These are phyloP conservation scores for Artemisia argyi DNA, from an alignment of 129 eudicot species.

Conservation along the genomic window DNA sequence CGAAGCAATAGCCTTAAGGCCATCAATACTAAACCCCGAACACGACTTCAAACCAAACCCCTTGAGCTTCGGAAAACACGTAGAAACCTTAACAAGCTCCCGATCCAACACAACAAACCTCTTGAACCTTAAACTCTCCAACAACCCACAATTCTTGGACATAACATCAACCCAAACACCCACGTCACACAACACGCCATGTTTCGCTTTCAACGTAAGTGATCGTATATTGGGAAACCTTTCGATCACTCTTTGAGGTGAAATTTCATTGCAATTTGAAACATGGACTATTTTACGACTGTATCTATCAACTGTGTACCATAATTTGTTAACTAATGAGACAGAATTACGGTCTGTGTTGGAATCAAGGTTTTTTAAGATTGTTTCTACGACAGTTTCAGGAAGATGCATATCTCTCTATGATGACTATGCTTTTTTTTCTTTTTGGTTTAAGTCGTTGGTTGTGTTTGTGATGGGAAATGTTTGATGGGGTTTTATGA, in stretches of 20 bases:
- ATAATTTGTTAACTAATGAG: conserved; percentile 67
- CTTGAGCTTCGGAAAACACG: conserved; percentile 53
- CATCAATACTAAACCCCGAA: conserved; percentile 72
- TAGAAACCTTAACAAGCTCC: conserved; percentile 50
- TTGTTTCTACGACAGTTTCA: conserved; percentile 68
- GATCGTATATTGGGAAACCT: conserved; percentile 78
- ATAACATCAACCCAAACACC: conserved; percentile 64
- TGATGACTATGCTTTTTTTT: too few relatives aligned
- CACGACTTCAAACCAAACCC: conserved; percentile 67
- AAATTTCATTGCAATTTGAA: conserved; percentile 70
- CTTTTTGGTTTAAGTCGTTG: background rate
- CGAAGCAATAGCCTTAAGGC: conserved; percentile 81
- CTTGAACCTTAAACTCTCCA: conserved; percentile 73
- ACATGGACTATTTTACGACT: conserved; percentile 61
- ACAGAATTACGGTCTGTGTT: conserved; percentile 74
- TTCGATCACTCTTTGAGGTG: conserved; percentile 50
- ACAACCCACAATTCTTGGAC: conserved; percentile 36
- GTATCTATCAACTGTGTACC: conserved; percentile 69
- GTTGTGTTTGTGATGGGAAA: background rate
- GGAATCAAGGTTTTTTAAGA: conserved; percentile 55
- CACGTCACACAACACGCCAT: conserved; percentile 45
- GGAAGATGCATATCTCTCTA: conserved; percentile 45
- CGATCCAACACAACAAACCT: conserved; percentile 77
- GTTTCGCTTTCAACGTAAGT: conserved; percentile 60
- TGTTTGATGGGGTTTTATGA: too few relatives aligned